Conservation (phyloP, 495 filamentous ascomycete species). For the Letharia columbiana region DNA sequence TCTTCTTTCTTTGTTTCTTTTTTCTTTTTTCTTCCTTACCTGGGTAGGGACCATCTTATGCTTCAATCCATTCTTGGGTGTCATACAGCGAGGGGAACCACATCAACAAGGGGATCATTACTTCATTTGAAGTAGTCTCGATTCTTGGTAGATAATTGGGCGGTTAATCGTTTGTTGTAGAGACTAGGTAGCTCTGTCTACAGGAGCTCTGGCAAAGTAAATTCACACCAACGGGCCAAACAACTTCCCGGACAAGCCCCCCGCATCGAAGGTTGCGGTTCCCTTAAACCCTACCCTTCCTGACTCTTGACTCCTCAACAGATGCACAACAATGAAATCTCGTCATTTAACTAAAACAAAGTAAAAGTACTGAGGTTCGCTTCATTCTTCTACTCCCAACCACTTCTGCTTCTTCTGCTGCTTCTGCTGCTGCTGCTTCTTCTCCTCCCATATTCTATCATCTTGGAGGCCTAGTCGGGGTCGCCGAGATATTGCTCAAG, state of each 20-base stretch:
- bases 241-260: constrained; percentile 4
- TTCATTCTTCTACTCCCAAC: too few species aligned
- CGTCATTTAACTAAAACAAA: too few species aligned
- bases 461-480: neutral
- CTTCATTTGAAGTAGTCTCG: neutral
- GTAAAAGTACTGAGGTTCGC: too few species aligned
- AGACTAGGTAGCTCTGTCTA: too few species aligned
- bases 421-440: neutral
- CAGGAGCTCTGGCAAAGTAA: too few species aligned
- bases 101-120: neutral
- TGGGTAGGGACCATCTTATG: too few species aligned
- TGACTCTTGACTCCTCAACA: too few species aligned
- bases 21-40: too few species aligned
- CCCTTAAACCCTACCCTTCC: neutral
- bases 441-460: neutral
- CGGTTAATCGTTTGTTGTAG: neutral
- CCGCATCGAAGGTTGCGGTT: constrained; percentile 5
- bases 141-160: neutral
- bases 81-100: neutral
- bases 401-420: neutral
- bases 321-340: too few species aligned
- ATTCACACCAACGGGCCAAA: neutral
- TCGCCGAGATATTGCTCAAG: neutral
- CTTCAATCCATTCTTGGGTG: too few species aligned
- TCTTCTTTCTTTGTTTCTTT: too few species aligned